These are phyloP conservation scores for Paspalum vaginatum DNA, from an alignment of 176 grass and related monocot species.

Conservation along the genomic window DNA sequence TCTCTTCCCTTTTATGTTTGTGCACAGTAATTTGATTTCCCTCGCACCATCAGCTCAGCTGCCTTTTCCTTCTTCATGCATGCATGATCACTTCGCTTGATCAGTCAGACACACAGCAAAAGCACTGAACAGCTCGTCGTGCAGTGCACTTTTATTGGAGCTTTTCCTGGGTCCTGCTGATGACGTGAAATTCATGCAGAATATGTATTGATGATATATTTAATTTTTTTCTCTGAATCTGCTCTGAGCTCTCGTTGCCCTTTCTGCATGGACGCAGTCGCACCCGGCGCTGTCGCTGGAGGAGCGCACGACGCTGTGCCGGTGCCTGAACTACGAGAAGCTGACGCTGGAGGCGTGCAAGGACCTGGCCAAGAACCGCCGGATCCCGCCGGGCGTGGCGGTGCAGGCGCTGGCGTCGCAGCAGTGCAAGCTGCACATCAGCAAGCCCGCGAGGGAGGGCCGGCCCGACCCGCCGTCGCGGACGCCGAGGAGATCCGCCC, in stretches of 20 bases:
- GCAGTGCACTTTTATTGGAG: neutral
- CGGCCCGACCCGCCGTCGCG: slow-evolving; percentile 1
- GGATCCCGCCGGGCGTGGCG: slow-evolving; percentile 72
- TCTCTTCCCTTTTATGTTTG: neutral
- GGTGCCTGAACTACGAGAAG: slow-evolving; percentile 96
- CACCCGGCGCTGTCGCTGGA: slow-evolving; percentile 56
- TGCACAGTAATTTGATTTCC: slow-evolving; percentile 15
- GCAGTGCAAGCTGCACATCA: slow-evolving; percentile 57
- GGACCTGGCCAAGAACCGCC: slow-evolving; percentile 78
- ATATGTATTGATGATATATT: neutral
- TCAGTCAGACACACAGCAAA: neutral
- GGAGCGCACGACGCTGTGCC: slow-evolving; percentile 67
- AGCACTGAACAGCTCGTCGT: slow-evolving; percentile 1
- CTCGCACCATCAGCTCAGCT: neutral
- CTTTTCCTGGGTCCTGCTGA: neutral
- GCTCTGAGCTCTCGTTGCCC: neutral
- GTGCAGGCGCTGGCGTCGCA: slow-evolving; percentile 83
- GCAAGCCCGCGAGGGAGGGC: slow-evolving; percentile 8
- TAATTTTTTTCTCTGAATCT: neutral
- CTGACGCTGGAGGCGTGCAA: slow-evolving; percentile 90
- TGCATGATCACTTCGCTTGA: slow-evolving; percentile 7
- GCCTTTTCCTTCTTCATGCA: neutral
- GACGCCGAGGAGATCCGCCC: slow-evolving; percentile 39
- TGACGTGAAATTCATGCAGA: neutral
- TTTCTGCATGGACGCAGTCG: slow-evolving; percentile 50